Evolutionary conservation across 106 monocot genomes (phyloP), one percentile per base, ranked within the genome.

Genomic region (Dioscorea zingiberensis): DNA sequence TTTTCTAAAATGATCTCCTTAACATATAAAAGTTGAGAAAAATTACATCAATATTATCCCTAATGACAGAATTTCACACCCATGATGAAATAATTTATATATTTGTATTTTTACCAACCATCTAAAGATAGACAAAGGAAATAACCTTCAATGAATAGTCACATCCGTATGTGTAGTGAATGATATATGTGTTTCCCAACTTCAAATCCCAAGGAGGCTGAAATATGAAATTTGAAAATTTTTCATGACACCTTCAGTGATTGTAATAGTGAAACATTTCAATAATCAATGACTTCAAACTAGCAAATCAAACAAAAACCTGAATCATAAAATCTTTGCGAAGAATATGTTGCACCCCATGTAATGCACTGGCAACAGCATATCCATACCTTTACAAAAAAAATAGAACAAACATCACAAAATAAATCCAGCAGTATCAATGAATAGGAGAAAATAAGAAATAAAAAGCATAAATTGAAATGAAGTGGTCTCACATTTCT

Each of bases 291-390:
- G n/a, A n/a, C 23, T 17, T 61, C 1, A 61, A 38, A 38, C 38
- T 38, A 38, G 38, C 38, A 38, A 38, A 38, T 8, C 38, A 27
- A 3, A 61, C 7, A 61, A 18, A 21, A 15, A 63, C 94, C 90
- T 94, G 94, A 76, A 94, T 85, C 94, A 94, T 94, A 71, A 94
- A 94, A 78, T 94, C 87, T 74, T 94, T 94, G 44, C 70, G 90
- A 53, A 94, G 90, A 69, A 80, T 83, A 69, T 94, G 90, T 27
- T 80, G 87, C 62, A 94, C 94, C 27, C 87, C 90, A 76, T 94
- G 94, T 76, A 94, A 73, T 46, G 94, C 94, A 73, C 90, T 90
- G 21, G 90, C 90, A 63, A 94, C 68, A 44, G 94, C 94, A 78
- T 94, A 90, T 54, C 78, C 94, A 80, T 88, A 93, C 93, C 93